Evolutionary conservation across 176 grass and related monocot species (phyloP).

Genomic region (Aegilops bicornis): DNA sequence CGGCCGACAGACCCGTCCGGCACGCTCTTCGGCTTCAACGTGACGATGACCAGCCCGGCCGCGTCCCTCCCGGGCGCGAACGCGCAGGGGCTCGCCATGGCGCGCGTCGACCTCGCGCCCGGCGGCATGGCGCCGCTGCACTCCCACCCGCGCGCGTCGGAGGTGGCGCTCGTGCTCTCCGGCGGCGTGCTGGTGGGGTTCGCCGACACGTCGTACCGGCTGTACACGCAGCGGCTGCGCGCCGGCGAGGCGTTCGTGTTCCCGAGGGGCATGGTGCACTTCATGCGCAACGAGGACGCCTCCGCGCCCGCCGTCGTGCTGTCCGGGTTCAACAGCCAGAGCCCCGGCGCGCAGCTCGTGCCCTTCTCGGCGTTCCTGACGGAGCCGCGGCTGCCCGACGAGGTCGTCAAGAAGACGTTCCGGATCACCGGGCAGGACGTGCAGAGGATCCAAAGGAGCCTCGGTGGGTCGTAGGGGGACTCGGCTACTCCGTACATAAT

Average conservation of each 20-base stretch:
- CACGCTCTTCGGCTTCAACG: conserved; percentile 46
- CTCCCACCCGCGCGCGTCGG: conserved; percentile 65
- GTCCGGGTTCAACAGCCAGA: conserved; percentile 66
- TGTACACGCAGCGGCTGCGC: conserved; percentile 64
- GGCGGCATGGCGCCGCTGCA: conserved; percentile 59
- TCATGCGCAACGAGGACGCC: conserved; percentile 44
- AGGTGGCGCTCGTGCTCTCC: conserved; percentile 46
- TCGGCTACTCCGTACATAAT: too few relatives aligned
- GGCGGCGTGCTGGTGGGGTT: conserved; percentile 56
- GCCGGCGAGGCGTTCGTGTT: conserved; percentile 68
- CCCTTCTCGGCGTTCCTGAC: conserved; percentile 51
- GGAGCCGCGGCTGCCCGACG: conserved; percentile 46
- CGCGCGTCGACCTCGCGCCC: conserved; percentile 43
- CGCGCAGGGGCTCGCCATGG: conserved; percentile 58
- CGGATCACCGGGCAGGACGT: conserved; percentile 56
- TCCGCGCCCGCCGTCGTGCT: conserved; percentile 44
- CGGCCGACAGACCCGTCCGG: conserved; percentile 2
- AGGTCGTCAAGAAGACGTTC: conserved; percentile 52
- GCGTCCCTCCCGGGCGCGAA: conserved; percentile 50
- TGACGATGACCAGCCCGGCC: conserved; percentile 40
- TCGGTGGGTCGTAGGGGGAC: conserved; percentile 13
- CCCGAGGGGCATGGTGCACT: conserved; percentile 56
- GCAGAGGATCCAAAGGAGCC: conserved; percentile 52
- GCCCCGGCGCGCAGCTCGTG: conserved; percentile 53
- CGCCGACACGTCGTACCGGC: conserved; percentile 61